Conservation (phyloP, 192 early-diverging fungal species). For the Podila verticillata region DNA sequence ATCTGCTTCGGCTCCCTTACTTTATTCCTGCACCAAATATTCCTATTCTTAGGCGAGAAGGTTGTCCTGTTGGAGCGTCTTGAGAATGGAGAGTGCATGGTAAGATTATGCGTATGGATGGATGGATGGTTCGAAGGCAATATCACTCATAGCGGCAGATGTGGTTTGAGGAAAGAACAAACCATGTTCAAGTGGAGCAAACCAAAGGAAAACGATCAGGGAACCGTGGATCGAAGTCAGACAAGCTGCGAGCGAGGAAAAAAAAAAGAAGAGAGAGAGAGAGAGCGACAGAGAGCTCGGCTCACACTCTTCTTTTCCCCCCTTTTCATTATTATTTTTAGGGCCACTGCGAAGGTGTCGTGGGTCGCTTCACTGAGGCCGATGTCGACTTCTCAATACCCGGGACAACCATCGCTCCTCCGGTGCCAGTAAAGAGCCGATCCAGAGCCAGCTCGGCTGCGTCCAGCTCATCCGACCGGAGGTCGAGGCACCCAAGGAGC, state of each 20-base stretch:
- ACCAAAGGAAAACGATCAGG: too few relatives aligned
- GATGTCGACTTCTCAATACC: slow-evolving; percentile 53
- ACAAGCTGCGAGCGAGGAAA: too few relatives aligned
- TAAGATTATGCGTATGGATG: neutral
- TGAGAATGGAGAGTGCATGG: slow-evolving; percentile 1
- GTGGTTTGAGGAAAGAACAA: too few relatives aligned
- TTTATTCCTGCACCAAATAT: neutral
- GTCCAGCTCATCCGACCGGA: slow-evolving; percentile 3
- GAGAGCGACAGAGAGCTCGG: too few relatives aligned
- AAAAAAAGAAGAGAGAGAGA: too few relatives aligned
- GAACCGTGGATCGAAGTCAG: too few relatives aligned
- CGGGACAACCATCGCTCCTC: slow-evolving; percentile 2
- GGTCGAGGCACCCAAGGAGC: slow-evolving; percentile 5
- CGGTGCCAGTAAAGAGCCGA: neutral
- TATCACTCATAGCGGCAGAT: neutral
- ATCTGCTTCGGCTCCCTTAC: neutral
- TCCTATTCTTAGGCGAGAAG: slow-evolving; percentile 2
- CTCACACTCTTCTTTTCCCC: too few relatives aligned
- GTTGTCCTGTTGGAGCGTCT: slow-evolving; percentile 1
- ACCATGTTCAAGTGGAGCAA: too few relatives aligned
- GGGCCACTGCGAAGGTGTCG: slow-evolving; percentile 65
- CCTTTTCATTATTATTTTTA: slow-evolving; percentile 7
- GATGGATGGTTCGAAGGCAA: neutral
- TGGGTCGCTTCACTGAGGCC: slow-evolving; percentile 59
- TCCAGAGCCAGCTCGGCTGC: slow-evolving; percentile 11